Percentiles rank a stretch among this genome's conserved stretches.
Evolutionary conservation across 2,329 filamentous ascomycete genomes (phyloP).

Genomic region (Bipolaris sorokiniana): DNA sequence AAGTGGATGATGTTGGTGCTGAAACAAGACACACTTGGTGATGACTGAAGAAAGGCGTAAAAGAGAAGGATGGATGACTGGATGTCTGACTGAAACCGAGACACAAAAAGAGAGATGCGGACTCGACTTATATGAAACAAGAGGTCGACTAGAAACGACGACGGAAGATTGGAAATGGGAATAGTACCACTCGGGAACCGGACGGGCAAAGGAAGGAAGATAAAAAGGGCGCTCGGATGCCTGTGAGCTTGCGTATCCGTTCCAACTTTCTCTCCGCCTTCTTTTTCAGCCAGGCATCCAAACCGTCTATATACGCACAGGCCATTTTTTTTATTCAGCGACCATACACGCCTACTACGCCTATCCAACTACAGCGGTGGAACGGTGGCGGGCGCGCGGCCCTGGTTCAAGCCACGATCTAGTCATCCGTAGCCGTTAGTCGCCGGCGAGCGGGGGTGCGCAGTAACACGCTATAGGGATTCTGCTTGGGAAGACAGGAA

Average conservation of each 20-base stretch:
- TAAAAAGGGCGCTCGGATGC: constrained; percentile 16
- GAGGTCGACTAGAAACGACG: constrained; percentile 7
- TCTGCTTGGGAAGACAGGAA: constrained; percentile 31
- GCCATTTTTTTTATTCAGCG: constrained; percentile 8
- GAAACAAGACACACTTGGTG: constrained; percentile 17
- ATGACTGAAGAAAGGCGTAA: constrained; percentile 13
- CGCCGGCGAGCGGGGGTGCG: constrained; percentile 28
- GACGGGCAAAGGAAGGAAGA: constrained; percentile 6
- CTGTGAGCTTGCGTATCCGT: constrained; percentile 20
- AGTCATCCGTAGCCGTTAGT: constrained; percentile 32
- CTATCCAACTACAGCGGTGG: constrained; percentile 26
- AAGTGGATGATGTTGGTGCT: constrained; percentile 2
- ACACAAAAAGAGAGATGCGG: constrained; percentile 14
- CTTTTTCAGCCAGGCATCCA: constrained; percentile 25
- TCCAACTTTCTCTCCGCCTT: constrained; percentile 2
- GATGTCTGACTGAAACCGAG: constrained; percentile 23
- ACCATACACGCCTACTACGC: constrained; percentile 5
- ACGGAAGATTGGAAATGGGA: constrained; percentile 14
- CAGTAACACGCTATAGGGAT: constrained; percentile 10
- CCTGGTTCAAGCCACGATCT: constrained; percentile 21
- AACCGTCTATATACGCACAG: constrained; percentile 42
- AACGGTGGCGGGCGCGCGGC: constrained; percentile 16
- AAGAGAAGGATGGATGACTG: constrained; percentile 14
- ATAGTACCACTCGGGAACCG: constrained; percentile 17
- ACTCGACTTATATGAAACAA: constrained; percentile 26